These are phyloP conservation scores for Oenanthe javanica DNA, from an alignment of 140 eudicot genomes.

Conservation along the genomic window DNA sequence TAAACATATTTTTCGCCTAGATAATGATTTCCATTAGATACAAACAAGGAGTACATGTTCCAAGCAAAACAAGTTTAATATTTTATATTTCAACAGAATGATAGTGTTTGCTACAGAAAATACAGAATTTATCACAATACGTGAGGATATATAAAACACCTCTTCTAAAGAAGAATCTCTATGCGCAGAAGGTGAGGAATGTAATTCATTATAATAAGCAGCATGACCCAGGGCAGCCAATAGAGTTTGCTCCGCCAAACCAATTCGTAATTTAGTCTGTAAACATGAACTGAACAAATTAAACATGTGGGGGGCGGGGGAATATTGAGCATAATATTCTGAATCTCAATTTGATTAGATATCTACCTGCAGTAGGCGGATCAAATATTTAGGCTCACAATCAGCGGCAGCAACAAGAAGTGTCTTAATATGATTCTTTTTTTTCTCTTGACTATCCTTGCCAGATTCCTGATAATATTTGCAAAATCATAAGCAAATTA, in stretches of 20 bases:
- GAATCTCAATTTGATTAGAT: neutral
- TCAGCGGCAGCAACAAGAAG: conserved; percentile 90
- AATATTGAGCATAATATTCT: neutral
- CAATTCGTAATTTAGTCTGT: conserved; percentile 81
- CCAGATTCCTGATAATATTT: conserved; percentile 65
- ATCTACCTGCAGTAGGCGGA: conserved; percentile 87
- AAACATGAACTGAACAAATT: conserved; percentile 17
- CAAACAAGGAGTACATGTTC: neutral
- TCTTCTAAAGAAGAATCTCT: conserved; percentile 23
- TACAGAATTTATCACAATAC: neutral
- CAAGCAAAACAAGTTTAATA: neutral
- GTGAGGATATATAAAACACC: conserved; percentile 30
- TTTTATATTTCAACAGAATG: neutral
- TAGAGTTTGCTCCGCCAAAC: conserved; percentile 90
- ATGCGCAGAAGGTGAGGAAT: too few relatives aligned
- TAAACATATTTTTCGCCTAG: neutral
- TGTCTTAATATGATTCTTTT: conserved; percentile 74
- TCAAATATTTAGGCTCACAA: conserved; percentile 83
- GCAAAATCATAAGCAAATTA: neutral
- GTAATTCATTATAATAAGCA: too few relatives aligned
- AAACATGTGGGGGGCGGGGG: neutral
- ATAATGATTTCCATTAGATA: neutral
- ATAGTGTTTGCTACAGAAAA: neutral
- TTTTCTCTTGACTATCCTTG: conserved; percentile 77
- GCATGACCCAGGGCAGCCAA: conserved; percentile 42